Base-by-base conservation (phyloP, 306 rosid genomes). In the Castanea mollissima region DNA sequence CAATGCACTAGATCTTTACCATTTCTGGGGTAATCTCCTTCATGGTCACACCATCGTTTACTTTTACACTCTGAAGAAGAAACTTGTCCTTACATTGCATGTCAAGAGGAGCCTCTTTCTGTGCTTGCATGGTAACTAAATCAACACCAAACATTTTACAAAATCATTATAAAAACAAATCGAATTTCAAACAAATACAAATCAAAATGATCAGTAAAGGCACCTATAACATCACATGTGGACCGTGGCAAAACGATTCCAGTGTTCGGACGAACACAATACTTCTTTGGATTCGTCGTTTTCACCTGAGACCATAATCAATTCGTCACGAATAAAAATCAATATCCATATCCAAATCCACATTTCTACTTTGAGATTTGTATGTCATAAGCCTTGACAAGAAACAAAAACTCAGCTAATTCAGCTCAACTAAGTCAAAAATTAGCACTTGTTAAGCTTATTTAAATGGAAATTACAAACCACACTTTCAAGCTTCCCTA, bases 251-350 rank as follows among this genome's bases (percentile, higher is more conserved):
- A 84, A 55, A 94, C 94, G 74, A 94, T 16, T 80, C 98, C 98
- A 5, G 97, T 89, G 89, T 94, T 94, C n/a, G 98, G 98, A 68
- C 98, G 94, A 87, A 94, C 98, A 78, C 97, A 94, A 80, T 94
- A 94, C 91, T 94, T 94, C 80, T 89, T 94, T 0, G 98, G 98
- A 85, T 94, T 94, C 7, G 97, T 94, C 9, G 98, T 94, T 83
- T 94, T 94, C 79, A 94, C 98, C 98, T 94, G 83, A 75, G 46
- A 38, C 56, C 73, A 55, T n/a, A 52, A 80, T 38, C 25, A 80
- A 79, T 76, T 23, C 55, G 65, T 49, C 75, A 67, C 21, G 55
- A 74, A 70, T 23, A 77, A 74, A 29, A 74, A 46, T 8, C 72
- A 74, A 70, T 4, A 74, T 35, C 56, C 19, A 85, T 4, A 74